Base-by-base conservation (phyloP, 1,284 basidiomycete species). In the Macrocystidia cucumis region DNA sequence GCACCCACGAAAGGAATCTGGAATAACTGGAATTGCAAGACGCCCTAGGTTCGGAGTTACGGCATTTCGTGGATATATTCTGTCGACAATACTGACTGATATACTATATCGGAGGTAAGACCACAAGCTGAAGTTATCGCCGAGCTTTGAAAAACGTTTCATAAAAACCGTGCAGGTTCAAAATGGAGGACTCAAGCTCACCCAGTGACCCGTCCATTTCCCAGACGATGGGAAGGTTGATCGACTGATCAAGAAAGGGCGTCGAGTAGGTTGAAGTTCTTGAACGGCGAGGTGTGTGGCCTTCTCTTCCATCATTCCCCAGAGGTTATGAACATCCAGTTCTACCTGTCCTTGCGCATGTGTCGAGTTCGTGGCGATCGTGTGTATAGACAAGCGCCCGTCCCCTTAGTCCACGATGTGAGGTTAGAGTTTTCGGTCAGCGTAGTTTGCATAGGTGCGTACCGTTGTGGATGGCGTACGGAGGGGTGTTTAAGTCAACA, bases 1-100 rank as follows among this genome's bases (percentile, higher is more conserved):
- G 83, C 76, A 9, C 85, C 85, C 16, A 85, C 82, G 56, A 87
- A 78, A 2, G 80, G 82, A 40, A 83, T 76, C 48, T 81, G 75
- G 67, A 75, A 82, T 30, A 85, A 59, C 56, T 83, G 81, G 67
- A 86, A 86, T 51, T 86, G 81, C 8, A 87, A 59, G 25, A 82
- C 60, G 4, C 82, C 83, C 54, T 82, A 30, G 27, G 31, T 21
- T 26, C 25, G 23, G 18, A 28, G 28, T 33, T 37, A 38, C 29
- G 39, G 35, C 28, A 41, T 25, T 16, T 30, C 54, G 29, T 67
- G 57, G 62, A 79, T 62, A 26, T 9, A 4, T n/a, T 9, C n/a
- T 5, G 17, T 16, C 19, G 17, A 11, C 14, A 30, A 18, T 30
- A 52, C 59, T 39, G 41, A 60, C 59, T 18, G 53, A 44, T 23